Conservation (phyloP, 2,329 filamentous ascomycete species). For the Claviceps sorghi region DNA sequence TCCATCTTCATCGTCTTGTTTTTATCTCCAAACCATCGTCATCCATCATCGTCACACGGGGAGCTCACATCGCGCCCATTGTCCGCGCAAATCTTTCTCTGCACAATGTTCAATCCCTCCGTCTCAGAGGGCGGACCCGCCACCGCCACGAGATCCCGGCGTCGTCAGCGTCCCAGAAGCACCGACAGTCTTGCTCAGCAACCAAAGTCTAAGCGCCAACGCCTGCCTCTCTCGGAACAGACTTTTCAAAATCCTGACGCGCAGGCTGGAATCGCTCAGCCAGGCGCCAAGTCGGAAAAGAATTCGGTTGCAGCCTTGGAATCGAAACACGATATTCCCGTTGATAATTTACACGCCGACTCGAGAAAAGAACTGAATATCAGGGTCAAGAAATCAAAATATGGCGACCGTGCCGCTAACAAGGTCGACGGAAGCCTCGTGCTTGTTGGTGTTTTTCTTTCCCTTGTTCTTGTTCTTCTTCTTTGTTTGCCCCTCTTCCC, state of each 20-base stretch:
- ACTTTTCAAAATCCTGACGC: conserved; percentile 38
- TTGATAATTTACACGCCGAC: conserved; percentile 26
- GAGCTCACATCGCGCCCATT: conserved; percentile 1
- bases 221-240: conserved; percentile 42
- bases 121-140: conserved; percentile 36
- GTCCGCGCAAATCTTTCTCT: conserved; percentile 3
- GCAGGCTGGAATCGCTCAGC: conserved; percentile 39
- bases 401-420: conserved; percentile 41
- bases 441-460: conserved; percentile 32
- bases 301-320: conserved; percentile 22
- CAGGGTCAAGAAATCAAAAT: conserved; percentile 47
- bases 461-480: neutral
- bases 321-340: conserved; percentile 28
- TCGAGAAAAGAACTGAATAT: conserved; percentile 41
- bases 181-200: conserved; percentile 39
- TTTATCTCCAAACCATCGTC: neutral
- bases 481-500: conserved; percentile 12
- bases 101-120: conserved; percentile 45
- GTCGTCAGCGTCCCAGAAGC: conserved; percentile 44
- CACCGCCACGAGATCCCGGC: conserved; percentile 43
- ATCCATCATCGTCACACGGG: neutral
- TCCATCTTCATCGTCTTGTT: neutral
- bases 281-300: conserved; percentile 32
- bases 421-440: conserved; percentile 56
- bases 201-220: conserved; percentile 50